Percentiles rank a stretch among this genome's conserved stretches.
Conservation (phyloP, 1,139 yeast species). For the Lodderomyces parapsilosis region DNA sequence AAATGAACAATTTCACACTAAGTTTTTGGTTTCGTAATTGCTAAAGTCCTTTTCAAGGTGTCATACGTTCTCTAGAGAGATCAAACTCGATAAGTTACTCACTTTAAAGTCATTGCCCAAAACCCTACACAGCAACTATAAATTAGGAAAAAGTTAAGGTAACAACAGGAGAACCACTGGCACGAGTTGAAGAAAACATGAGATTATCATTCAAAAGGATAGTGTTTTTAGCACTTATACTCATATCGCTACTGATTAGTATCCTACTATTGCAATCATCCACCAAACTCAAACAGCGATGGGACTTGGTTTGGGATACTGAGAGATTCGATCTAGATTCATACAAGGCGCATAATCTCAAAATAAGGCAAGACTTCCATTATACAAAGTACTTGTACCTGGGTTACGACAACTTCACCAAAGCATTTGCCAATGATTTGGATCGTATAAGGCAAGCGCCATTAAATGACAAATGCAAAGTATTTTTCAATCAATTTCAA, state of each 20-base stretch:
- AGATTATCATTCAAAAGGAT: slow-evolving; percentile 18
- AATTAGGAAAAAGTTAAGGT: neutral
- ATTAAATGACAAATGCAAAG: slow-evolving; percentile 26
- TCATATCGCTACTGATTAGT: slow-evolving; percentile 5
- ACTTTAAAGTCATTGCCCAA: neutral
- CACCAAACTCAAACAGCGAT: slow-evolving; percentile 1
- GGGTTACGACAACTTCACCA: slow-evolving; percentile 22
- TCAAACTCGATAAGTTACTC: neutral
- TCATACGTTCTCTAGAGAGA: neutral
- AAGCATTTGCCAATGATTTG: slow-evolving; percentile 14
- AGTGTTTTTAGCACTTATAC: slow-evolving; percentile 1
- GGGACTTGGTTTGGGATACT: slow-evolving; percentile 1
- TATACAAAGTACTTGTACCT: slow-evolving; percentile 29
- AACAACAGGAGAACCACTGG: too few relatives aligned
- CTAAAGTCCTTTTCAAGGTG: too few relatives aligned
- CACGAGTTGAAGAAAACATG: too few relatives aligned
- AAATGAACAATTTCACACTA: neutral
- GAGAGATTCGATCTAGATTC: slow-evolving; percentile 12
- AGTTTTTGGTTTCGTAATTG: too few relatives aligned
- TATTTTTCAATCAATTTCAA: slow-evolving; percentile 27
- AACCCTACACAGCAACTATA: neutral
- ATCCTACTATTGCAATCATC: slow-evolving; percentile 5
- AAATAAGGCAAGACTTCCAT: slow-evolving; percentile 24
- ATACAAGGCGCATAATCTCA: slow-evolving; percentile 15
- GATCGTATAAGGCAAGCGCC: slow-evolving; percentile 16